Conservation (phyloP, 1,284 basidiomycete species). For the Ganoderma lucidum region DNA sequence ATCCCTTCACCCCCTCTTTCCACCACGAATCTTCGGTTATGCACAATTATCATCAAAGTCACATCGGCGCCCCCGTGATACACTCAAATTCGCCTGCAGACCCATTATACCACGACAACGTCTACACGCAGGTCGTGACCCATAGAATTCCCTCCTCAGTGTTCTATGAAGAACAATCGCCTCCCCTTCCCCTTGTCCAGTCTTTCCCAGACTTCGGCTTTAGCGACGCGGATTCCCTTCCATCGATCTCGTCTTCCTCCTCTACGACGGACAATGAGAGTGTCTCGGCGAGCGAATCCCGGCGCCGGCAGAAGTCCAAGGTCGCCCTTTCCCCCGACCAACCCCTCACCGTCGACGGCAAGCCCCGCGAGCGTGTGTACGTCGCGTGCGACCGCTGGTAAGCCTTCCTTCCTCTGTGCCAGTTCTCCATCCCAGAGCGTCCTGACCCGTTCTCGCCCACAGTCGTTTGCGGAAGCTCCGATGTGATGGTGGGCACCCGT, state of each 20-base stretch:
- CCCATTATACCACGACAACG: not conserved
- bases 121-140: not conserved
- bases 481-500: slow-evolving; percentile 37
- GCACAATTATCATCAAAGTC: not conserved
- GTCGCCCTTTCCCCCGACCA: slow-evolving; percentile 28
- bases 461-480: slow-evolving; percentile 38
- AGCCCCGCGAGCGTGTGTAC: slow-evolving; percentile 29
- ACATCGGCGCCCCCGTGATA: not conserved
- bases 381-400: slow-evolving; percentile 33
- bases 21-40: not conserved
- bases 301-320: slow-evolving; percentile 12
- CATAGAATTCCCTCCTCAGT: not conserved
- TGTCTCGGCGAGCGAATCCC: slow-evolving; percentile 5
- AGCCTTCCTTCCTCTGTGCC: not conserved
- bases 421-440: not conserved
- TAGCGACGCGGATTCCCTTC: not conserved
- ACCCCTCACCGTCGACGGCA: slow-evolving; percentile 30
- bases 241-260: not conserved
- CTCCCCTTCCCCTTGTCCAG: not conserved
- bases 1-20: not conserved
- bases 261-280: not conserved
- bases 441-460: not conserved
- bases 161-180: slow-evolving; percentile 2
- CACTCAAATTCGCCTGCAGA: not conserved
- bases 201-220: slow-evolving; percentile 1